Evolutionary conservation across 768 basidiomycete species (phyloP), one percentile per base, ranked within the genome.

Genomic region (Cystobasidium ongulense): DNA sequence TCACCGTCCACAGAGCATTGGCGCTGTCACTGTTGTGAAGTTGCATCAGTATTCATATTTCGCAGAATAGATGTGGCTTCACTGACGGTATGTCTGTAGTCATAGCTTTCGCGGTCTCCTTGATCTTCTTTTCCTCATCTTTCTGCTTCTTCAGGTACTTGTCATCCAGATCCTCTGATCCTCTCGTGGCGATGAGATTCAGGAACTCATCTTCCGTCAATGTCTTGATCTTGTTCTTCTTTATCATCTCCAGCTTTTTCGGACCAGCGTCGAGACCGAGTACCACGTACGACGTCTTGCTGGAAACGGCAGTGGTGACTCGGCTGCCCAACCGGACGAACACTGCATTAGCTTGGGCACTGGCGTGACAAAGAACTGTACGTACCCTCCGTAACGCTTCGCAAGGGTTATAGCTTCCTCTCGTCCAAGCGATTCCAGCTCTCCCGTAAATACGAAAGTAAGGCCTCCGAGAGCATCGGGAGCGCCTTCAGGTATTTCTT

Each of bases 361-460:
- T 11, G 17, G 10, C 50, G 17, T 43, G 7, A 35, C 59, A 41
- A 66, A 18, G 59, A 17, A 13, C 41, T 21, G 11, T 3, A 84
- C 90, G 75, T 62, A 92, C 94, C 88, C 94, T 77, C 92, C 92
- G 79, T 87, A 92, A 3, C 93, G 90, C 81, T 99, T 98, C 0
- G 89, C 95, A 5, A 95, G 81, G 77, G 95, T 92, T 31, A 84
- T 80, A 0, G 91, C 89, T 77, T 96, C 93, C 1, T 97, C 91
- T 41, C 96, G 85, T 0, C 91, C 88, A 76, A 98, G 87, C 73
- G 89, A 89, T 59, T 85, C 86, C 57, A 98, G 82, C 77, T 99
- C 95, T 38, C 94, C 96, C 0, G 96, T 98, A 76, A 99, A 99
- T 25, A 99, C 95, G 78, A 99, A 89, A 0, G 91, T 85, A 27